Evolutionary conservation across 108 stramenopile genomes (phyloP).

Genomic region (Schizochytrium sp.): DNA sequence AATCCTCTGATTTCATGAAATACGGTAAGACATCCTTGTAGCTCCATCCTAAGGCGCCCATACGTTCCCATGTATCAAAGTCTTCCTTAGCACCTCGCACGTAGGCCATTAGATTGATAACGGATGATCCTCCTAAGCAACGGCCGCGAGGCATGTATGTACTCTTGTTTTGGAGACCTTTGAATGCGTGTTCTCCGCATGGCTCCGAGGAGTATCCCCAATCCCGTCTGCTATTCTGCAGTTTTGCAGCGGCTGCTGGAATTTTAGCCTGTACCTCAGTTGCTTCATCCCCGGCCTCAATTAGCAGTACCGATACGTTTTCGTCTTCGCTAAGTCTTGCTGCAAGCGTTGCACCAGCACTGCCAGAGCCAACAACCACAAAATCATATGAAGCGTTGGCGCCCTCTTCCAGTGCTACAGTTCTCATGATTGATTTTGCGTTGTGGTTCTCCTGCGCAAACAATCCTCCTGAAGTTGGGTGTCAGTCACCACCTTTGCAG

Average conservation of each 20-base stretch:
- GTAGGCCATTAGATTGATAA: slow-evolving; percentile 76
- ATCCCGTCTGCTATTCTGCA: not conserved
- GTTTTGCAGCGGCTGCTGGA: not conserved
- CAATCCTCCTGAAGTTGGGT: too few relatives aligned
- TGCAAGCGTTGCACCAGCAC: slow-evolving; percentile 83
- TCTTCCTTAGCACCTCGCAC: slow-evolving; percentile 75
- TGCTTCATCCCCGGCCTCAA: slow-evolving; percentile 70
- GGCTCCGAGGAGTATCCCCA: not conserved
- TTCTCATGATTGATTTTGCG: too few relatives aligned
- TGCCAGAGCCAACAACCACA: slow-evolving; percentile 84
- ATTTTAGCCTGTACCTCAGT: not conserved
- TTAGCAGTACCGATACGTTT: slow-evolving; percentile 67
- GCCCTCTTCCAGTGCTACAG: too few relatives aligned
- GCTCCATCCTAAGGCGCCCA: slow-evolving; percentile 68
- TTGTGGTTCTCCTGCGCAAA: too few relatives aligned
- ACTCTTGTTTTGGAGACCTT: slow-evolving; percentile 30
- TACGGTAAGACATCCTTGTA: slow-evolving; percentile 76
- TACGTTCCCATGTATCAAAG: slow-evolving; percentile 75
- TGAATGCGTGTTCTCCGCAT: slow-evolving; percentile 24
- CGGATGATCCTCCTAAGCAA: slow-evolving; percentile 78
- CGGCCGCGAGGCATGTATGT: slow-evolving; percentile 75
- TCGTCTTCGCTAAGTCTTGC: slow-evolving; percentile 71
- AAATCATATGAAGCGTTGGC: slow-evolving; percentile 72
- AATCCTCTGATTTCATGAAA: slow-evolving; percentile 72
- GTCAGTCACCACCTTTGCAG: too few relatives aligned